Evolutionary conservation across 2,329 filamentous ascomycete species (phyloP).

Genomic region (Tolypocladium album): DNA sequence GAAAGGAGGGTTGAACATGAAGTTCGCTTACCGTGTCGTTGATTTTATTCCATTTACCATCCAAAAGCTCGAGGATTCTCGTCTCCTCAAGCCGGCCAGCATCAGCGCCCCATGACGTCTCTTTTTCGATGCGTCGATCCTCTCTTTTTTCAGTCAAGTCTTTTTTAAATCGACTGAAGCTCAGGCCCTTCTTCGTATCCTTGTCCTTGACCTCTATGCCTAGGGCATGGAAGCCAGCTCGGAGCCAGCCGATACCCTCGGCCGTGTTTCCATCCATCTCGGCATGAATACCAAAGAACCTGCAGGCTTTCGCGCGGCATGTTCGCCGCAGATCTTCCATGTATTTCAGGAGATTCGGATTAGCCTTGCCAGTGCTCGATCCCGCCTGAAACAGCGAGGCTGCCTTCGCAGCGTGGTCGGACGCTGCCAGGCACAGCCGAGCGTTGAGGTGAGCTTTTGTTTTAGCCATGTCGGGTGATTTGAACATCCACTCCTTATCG

Average conservation of each 20-base stretch:
- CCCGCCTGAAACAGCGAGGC: slow-evolving; percentile 35
- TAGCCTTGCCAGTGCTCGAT: slow-evolving; percentile 38
- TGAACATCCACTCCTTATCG: slow-evolving; percentile 95
- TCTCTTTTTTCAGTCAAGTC: slow-evolving; percentile 69
- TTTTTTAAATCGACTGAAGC: slow-evolving; percentile 57
- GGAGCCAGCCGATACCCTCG: slow-evolving; percentile 77
- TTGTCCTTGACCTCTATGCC: slow-evolving; percentile 44
- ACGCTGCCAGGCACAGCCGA: slow-evolving; percentile 74
- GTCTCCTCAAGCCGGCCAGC: slow-evolving; percentile 77
- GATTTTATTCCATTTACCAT: slow-evolving; percentile 81
- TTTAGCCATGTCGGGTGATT: slow-evolving; percentile 75
- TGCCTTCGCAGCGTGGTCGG: slow-evolving; percentile 76
- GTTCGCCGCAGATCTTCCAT: slow-evolving; percentile 64
- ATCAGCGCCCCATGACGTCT: slow-evolving; percentile 65
- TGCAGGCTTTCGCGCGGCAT: slow-evolving; percentile 72
- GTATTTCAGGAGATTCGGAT: slow-evolving; percentile 60
- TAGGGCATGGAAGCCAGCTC: slow-evolving; percentile 65
- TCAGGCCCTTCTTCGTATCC: slow-evolving; percentile 38
- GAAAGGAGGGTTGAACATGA: fast-evolving
- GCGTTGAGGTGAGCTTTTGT: slow-evolving; percentile 84
- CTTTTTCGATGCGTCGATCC: slow-evolving; percentile 68
- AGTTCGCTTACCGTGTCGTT: slow-evolving; percentile 68
- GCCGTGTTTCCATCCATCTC: slow-evolving; percentile 75
- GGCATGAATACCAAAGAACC: slow-evolving; percentile 84
- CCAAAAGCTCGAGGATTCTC: slow-evolving; percentile 75